Percentiles rank a stretch among this genome's conserved stretches.
Evolutionary conservation across 2,329 filamentous ascomycete genomes (phyloP).

Genomic region (Ophiostoma sp.): DNA sequence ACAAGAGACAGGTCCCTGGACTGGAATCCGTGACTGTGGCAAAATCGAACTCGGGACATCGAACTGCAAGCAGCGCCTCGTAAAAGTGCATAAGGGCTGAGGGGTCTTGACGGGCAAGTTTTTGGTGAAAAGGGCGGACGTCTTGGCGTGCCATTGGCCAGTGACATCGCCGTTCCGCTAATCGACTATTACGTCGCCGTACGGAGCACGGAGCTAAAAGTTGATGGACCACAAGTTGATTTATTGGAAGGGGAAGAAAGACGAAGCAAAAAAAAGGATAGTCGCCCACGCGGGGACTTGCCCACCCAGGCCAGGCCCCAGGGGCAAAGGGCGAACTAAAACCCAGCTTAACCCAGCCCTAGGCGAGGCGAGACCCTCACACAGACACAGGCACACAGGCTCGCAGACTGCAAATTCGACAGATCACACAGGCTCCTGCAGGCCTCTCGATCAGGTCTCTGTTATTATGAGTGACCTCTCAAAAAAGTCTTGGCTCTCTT

Average conservation of each 20-base stretch:
- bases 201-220: neutral
- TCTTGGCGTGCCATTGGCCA: constrained; percentile 4
- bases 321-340: neutral
- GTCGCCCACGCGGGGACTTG: neutral
- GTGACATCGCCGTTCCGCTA: neutral
- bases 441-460: neutral
- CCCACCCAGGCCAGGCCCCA: constrained; percentile 1
- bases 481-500: neutral
- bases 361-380: neutral
- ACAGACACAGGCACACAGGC: neutral
- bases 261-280: neutral
- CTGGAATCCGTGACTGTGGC: neutral
- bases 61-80: neutral
- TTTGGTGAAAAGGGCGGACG: neutral
- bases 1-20: neutral
- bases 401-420: too few species aligned
- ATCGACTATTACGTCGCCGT: neutral
- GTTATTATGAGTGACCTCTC: neutral
- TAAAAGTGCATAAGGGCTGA: neutral
- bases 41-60: neutral
- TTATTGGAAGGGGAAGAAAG: too few species aligned
- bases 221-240: too few species aligned
- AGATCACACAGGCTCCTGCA: neutral
- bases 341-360: neutral
- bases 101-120: neutral